Conservation (phyloP, 768 basidiomycete genomes). For the Sistotremastrum suecicum region DNA sequence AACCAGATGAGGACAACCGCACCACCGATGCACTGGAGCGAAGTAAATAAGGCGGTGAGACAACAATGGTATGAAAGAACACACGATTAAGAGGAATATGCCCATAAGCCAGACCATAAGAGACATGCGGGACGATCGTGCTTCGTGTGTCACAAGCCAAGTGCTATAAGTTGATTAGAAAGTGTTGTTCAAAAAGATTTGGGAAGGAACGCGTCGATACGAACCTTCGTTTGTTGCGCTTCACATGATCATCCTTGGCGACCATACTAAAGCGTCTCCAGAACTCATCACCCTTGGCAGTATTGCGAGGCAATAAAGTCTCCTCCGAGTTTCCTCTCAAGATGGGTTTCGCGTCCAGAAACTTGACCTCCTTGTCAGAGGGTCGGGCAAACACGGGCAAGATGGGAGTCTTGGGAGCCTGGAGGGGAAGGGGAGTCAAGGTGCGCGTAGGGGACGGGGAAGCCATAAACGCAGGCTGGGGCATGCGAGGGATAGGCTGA, state of each 20-base stretch:
- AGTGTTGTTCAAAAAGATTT: not conserved
- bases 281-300: slow-evolving; percentile 70
- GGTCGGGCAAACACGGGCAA: slow-evolving; percentile 66
- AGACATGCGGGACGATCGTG: slow-evolving; percentile 34
- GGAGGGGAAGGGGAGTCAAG: slow-evolving; percentile 52
- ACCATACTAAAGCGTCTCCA: slow-evolving; percentile 82
- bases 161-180: slow-evolving; percentile 21
- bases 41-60: not conserved
- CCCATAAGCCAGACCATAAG: slow-evolving; percentile 62
- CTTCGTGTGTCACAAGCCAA: slow-evolving; percentile 57
- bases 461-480: not conserved
- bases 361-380: slow-evolving; percentile 30
- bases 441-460: slow-evolving; percentile 27
- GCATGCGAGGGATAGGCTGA: too few species aligned
- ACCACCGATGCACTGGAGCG: slow-evolving; percentile 30
- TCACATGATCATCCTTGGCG: slow-evolving; percentile 46
- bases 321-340: slow-evolving; percentile 59
- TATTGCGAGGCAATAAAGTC: slow-evolving; percentile 48
- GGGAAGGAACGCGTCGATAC: slow-evolving; percentile 2
- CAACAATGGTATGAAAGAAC: slow-evolving; percentile 10
- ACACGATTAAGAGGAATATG: slow-evolving; percentile 39
- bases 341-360: slow-evolving; percentile 35
- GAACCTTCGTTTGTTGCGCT: slow-evolving; percentile 33
- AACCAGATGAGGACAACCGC: slow-evolving; percentile 50
- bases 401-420: slow-evolving; percentile 67